Base-by-base conservation (phyloP, 2,329 filamentous ascomycete species). In the Seiridium unicorne region DNA sequence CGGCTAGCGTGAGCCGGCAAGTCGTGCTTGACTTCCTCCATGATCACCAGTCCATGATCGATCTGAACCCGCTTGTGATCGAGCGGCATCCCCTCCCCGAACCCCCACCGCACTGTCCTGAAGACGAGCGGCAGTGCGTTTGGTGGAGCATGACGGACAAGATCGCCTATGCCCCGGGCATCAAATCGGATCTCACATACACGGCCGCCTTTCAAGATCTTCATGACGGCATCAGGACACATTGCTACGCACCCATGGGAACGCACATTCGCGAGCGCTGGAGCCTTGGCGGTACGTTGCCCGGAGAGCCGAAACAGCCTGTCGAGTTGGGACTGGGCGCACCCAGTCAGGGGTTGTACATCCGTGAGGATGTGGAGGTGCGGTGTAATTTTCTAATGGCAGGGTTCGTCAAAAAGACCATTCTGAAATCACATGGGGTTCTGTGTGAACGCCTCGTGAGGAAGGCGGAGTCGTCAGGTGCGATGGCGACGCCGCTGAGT, bases 281-380 rank as follows among this genome's bases (percentile, higher is more conserved):
- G 91, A 87, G 82, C 7, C 79, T 97, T 3, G 87, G 85, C 51
- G 92, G 92, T 8, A 86, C 84, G 8, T 76, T 90, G 47, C 88
- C 89, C 0, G 90, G 89, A 18, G 91, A 96, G 73, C 83, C 86
- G 1, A 78, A 81, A 36, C 83, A 89, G 68, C 80, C 85, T 0
- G 75, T 84, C 9, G 90, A 94, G 75, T 74, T 91, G 31, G 89
- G 88, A 4, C 74, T 90, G 5, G 83, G 83, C 11, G 85, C 82
- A 0, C 91, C 92, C 0, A 74, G 81, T 31, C 78, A 85, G 46
- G 92, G 92, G 0, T 77, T 96, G 10, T 96, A 93, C 70, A 78
- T 96, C 47, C 83, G 90, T n/a, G 92, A 96, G 66, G 92, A 96
- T 65, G 88, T 95, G 54, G 89, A 92, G 63, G 87, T 96, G 80